Evolutionary conservation across 306 rosid species (phyloP).

Genomic region (Sicyos baderoa): DNA sequence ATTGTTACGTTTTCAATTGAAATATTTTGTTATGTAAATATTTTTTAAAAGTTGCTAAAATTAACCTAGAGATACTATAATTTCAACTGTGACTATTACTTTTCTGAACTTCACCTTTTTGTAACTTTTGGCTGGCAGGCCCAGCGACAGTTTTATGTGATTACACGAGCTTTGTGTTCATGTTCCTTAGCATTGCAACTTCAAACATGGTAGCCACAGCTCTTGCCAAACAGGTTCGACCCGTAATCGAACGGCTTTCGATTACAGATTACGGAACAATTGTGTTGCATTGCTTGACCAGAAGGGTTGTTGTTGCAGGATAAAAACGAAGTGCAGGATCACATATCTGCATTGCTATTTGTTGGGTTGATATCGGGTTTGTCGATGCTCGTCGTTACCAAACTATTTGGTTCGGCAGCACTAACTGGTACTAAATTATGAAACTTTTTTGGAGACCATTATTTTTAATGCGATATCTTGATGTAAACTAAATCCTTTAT

Average conservation of each 20-base stretch:
- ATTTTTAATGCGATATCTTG: no score
- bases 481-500: no score
- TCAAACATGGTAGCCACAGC: constrained; percentile 95
- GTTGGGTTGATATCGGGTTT: constrained; percentile 72
- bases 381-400: constrained; percentile 65
- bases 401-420: constrained; percentile 56
- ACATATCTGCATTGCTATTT: constrained; percentile 63
- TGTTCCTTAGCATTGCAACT: constrained; percentile 89
- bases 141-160: constrained; percentile 88
- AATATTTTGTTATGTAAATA: no score
- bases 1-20: no score
- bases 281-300: constrained; percentile 17
- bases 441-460: no score
- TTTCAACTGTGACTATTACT: not conserved
- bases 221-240: constrained; percentile 62
- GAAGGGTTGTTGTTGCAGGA: constrained; percentile 41
- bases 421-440: constrained; percentile 70
- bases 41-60: no score
- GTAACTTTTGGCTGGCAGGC: constrained; percentile 37
- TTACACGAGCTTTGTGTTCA: constrained; percentile 59
- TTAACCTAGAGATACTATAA: no score
- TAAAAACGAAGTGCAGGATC: constrained; percentile 71
- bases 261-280: not conserved
- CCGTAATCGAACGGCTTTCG: not conserved
- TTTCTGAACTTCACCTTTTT: not conserved